These are phyloP conservation scores for Mallotus japonicus DNA, from an alignment of 441 rosid genomes.

Conservation along the genomic window DNA sequence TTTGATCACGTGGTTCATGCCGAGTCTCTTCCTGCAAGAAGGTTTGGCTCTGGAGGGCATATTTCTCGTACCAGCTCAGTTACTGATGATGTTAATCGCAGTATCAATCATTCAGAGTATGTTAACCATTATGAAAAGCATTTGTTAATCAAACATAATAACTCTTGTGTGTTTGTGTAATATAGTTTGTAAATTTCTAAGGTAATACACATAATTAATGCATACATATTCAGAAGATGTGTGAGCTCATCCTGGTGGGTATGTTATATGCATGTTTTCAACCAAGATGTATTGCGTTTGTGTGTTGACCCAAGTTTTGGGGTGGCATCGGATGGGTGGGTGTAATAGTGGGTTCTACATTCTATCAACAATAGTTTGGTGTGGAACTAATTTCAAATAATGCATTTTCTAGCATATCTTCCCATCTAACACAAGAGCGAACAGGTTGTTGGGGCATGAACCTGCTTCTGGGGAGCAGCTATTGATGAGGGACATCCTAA, in stretches of 20 bases:
- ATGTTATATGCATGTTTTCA: neutral
- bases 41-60: constrained; percentile 67
- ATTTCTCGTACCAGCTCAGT: constrained; percentile 73
- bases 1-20: constrained; percentile 81
- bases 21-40: constrained; percentile 80
- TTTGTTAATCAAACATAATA: constrained; percentile 14
- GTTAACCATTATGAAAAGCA: constrained; percentile 28
- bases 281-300: neutral
- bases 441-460: constrained; percentile 69
- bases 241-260: neutral
- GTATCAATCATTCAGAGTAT: constrained; percentile 74
- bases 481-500: constrained; percentile 52
- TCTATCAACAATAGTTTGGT: neutral
- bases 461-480: constrained; percentile 43
- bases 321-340: neutral
- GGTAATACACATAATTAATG: neutral
- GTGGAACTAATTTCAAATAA: constrained; percentile 14
- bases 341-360: constrained; percentile 2
- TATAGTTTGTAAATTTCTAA: constrained; percentile 6
- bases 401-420: constrained; percentile 22
- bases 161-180: constrained; percentile 1
- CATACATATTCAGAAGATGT: neutral
- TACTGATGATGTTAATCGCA: constrained; percentile 81
- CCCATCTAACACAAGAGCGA: constrained; percentile 30
- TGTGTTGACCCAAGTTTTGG: neutral